Evolutionary conservation across 202 grass and related monocot genomes (phyloP).

Genomic region (Saccharum hybrid): DNA sequence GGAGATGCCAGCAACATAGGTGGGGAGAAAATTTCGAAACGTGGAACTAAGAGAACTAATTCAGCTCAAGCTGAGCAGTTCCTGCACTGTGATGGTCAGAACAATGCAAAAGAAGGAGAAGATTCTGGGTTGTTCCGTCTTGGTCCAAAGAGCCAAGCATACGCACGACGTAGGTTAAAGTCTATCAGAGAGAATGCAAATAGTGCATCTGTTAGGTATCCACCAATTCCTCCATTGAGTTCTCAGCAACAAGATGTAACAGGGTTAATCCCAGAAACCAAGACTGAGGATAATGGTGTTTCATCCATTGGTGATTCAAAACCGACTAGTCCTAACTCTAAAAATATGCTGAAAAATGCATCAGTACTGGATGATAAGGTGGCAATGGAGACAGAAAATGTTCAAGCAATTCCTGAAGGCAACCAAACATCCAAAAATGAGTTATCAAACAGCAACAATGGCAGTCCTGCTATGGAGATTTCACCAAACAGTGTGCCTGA

Average conservation of each 20-base stretch:
- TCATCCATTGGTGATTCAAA: conserved; percentile 58
- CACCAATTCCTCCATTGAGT: conserved; percentile 38
- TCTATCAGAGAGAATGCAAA: conserved; percentile 57
- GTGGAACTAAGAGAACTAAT: conserved; percentile 59
- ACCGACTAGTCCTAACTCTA: conserved; percentile 43
- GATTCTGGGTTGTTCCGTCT: conserved; percentile 73
- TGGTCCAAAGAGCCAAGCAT: conserved; percentile 80
- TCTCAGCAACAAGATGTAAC: conserved; percentile 48
- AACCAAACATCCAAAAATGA: conserved; percentile 44
- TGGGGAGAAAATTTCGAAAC: conserved; percentile 58
- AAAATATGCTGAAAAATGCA: conserved; percentile 42
- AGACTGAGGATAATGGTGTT: conserved; percentile 42
- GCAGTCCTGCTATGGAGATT: conserved; percentile 45
- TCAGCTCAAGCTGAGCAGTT: conserved; percentile 50
- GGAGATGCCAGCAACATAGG: conserved; percentile 73
- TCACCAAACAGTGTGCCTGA: conserved; percentile 46
- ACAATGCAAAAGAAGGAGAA: conserved; percentile 78
- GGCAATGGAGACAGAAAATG: conserved; percentile 10
- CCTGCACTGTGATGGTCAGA: conserved; percentile 54
- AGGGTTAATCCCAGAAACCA: conserved; percentile 41
- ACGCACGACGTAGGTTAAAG: conserved; percentile 76
- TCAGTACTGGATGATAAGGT: conserved; percentile 36
- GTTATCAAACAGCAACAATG: conserved; percentile 14
- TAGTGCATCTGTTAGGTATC: conserved; percentile 46
- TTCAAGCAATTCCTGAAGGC: conserved; percentile 48